Evolutionary conservation across 148 eudicot species (phyloP), one percentile per base, ranked within the genome.

Genomic region (Pouteria glomerata): DNA sequence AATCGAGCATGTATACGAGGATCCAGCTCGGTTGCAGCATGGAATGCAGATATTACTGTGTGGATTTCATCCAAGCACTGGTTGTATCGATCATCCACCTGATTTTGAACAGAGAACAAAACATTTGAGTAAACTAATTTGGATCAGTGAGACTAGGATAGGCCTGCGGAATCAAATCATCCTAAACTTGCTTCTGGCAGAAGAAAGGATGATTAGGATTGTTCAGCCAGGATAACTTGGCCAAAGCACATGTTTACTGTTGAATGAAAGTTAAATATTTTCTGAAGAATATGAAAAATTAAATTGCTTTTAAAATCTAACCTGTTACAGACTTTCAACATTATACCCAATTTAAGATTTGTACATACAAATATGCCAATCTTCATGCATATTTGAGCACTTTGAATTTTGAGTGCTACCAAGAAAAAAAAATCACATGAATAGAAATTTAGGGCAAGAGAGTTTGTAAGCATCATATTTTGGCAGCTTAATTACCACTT

Each of bases 61-160:
- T 91, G 98, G 44, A 89, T 85, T 82, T 91, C 93, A 55, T 91
- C 97, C 74, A 94, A 73, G 81, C 89, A 91, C 44, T 81, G 90
- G 78, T 69, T 86, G 78, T 89, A 88, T 56, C 81, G 86, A 63
- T 91, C 87, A 66, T 94, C 98, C 35, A 93, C 90, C 98, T 93
- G n/a, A n/a, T n/a, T n/a, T n/a, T n/a, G n/a, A n/a, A n/a, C n/a
- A 63, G 41, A 41, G 8, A n/a, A 3, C 5, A 51, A 56, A 26
- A 1, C n/a, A 0, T 26, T 26, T 26, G 31, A 27, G 60, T 19
- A 18, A 58, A 58, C 3, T 15, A 13, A 34, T n/a, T 19, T 8
- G 21, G 7, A n/a, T 57, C 62, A 57, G 60, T 62, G 45, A 48
- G 24, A 39, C 29, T 63, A n/a, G 48, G 30, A n/a, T 15, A 11